Base-by-base conservation (phyloP, 225 moss, liverwort and hornwort genomes). In the Pleurozium schreberi region DNA sequence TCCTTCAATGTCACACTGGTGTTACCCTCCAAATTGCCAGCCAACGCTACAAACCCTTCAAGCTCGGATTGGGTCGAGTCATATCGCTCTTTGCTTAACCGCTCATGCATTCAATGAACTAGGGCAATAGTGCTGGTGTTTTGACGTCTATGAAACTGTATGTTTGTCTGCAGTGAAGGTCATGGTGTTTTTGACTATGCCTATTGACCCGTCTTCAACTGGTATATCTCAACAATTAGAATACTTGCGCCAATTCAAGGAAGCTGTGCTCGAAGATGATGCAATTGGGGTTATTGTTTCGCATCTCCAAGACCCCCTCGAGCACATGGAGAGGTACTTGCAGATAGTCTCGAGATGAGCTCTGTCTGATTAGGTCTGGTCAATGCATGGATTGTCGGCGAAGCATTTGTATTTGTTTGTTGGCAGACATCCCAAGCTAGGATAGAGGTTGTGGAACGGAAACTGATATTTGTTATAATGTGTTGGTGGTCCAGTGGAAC, bases 121-220 rank as follows among this genome's bases (percentile, higher is more conserved):
- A 23, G 75, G 49, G 40, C 17, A 45, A 23, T 14, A 8, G 14
- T 57, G 58, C 42, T 85, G 43, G 50, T 20, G 52, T 63, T 76
- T 34, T 89, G 81, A 89, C 55, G 33, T 31, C 65, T 78, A 9
- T 42, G 52, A 38, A 59, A n/a, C 31, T 36, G 43, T 42, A 8
- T 83, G 66, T 23, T 76, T 40, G 47, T 80, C 38, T 92, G 86
- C 97, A 97, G 99, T 97, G 93, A 99, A 97, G 91, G 95, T 97
- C 42, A 90, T 99, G 92, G 99, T 97, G 42, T 99, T 97, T 84
- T 82, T 99, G 89, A 99, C 97, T 13, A 97, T 99, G 99, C 97
- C 99, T 45, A 89, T 96, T 75, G 96, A 96, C 60, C 81, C 95
- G 38, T 88, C 95, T 67, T 96, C 97, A 23, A 88, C 81, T 85